Base-by-base conservation (phyloP, 495 filamentous ascomycete species). In the Saxophila tyrrhenica region DNA sequence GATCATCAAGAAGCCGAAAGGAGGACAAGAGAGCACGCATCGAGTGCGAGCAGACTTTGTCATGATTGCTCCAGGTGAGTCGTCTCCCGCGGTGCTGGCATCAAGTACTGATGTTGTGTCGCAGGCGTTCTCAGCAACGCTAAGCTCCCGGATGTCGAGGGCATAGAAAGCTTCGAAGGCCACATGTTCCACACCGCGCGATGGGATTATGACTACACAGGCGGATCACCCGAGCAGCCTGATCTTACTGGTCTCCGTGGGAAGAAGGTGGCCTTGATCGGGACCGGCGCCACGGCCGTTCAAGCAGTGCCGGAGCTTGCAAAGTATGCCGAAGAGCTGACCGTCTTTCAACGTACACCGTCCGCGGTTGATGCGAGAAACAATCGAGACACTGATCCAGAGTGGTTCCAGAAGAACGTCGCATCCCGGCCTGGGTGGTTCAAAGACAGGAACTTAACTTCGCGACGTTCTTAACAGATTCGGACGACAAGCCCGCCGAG, bases 301-400 rank as follows among this genome's bases (percentile, higher is more conserved):
- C 76, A 81, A 58, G 68, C 67, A 0, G 65, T 80, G 0, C 78
- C 78, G 0, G 52, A 64, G n/a, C 63, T 78, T 0, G 77, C 75
- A 16, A 68, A 71, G 49, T 75, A 64, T 39, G 73, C 72, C 0
- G 72, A 78, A 53, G 68, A 79, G 43, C 50, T 81, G 3, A 77
- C 74, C 52, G 72, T 81, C 23, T 72, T 79, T 56, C 78, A 81
- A 54, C 76, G 77, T 13, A 81, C 78, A 19, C 75, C 78, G 20
- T 70, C 79, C 0, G 52, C 71, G 0, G 74, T 83, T 2, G 72
- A 70, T 50, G 17, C 21, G 29, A 77, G 78, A 20, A 67, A 67
- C 2, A 71, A 84, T 47, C 64, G 67, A 39, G 52, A 62, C 8
- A 83, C 75, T 0, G 74, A 79, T 41, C 62, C 66, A 0, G 62